phyloP scores from a whole-genome alignment of 2,329 filamentous ascomycete species.

The Pestalotiopsis fici region DNA sequence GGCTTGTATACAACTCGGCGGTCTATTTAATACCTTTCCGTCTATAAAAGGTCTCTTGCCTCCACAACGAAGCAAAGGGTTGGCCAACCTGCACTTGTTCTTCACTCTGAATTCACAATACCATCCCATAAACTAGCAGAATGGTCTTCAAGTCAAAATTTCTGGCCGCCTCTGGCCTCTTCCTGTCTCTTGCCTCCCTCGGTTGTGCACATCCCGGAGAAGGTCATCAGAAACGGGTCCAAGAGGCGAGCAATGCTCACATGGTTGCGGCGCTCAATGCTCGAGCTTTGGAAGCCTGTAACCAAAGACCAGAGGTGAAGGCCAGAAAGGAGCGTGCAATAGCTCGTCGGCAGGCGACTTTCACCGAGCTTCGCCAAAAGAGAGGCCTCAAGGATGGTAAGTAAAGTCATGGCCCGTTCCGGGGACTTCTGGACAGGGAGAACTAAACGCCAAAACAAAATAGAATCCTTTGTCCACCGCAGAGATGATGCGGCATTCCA shows the following conservation, averaged over 20 bases:
- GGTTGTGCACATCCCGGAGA: slow-evolving; percentile 29
- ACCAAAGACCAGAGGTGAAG: slow-evolving; percentile 36
- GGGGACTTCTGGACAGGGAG: too few species aligned
- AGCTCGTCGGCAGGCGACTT: slow-evolving; percentile 37
- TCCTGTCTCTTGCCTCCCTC: slow-evolving; percentile 18
- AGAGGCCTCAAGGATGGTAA: slow-evolving; percentile 25
- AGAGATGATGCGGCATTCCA: slow-evolving; percentile 34
- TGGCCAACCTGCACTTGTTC: neutral
- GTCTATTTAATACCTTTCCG: neutral
- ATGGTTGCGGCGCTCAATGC: slow-evolving; percentile 27
- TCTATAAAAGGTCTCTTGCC: neutral
- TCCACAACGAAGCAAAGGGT: neutral
- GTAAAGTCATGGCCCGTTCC: neutral
- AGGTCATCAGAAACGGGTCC: slow-evolving; percentile 21
- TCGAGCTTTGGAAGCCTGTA: slow-evolving; percentile 37
- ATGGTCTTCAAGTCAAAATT: neutral
- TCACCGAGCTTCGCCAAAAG: slow-evolving; percentile 37
- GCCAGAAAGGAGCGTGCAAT: slow-evolving; percentile 38
- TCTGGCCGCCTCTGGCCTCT: neutral
- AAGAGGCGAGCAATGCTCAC: slow-evolving; percentile 26
- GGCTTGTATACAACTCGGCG: neutral
- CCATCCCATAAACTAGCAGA: neutral
- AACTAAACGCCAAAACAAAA: neutral
- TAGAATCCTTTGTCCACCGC: slow-evolving; percentile 24
- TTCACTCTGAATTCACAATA: neutral